Base-by-base conservation (phyloP, 805 yeast genomes). In the Candida silvicultrix region DNA sequence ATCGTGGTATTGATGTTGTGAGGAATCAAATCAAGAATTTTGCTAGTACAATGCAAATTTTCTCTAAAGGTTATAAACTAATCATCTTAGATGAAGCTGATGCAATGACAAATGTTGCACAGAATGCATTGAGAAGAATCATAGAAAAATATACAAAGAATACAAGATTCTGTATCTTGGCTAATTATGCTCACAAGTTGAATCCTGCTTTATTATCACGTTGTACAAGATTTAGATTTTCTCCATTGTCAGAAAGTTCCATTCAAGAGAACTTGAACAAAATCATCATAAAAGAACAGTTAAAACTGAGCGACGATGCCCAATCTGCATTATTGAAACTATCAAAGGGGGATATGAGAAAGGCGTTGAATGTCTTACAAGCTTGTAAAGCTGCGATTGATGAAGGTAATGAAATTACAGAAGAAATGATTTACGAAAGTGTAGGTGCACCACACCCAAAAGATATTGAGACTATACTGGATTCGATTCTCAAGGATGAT, bases 1-100 rank as follows among this genome's bases (percentile, higher is more conserved):
- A 94, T 64, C 79, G 99, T 68, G 99, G 99, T 53, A 94, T 94
- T 54, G 96, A 89, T 56, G 97, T 94, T 40, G 98, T 94, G n/a
- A 78, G 99, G 52, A 94, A 94, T 58, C 97, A 89, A 66, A 89
- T 94, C 70, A 94, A 94, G 73, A 89, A 85, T 56, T 94, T 94
- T 69, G 99, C 99, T 11, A 81, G 92, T 28, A 94, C 99, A 1
- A 81, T 89, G 74, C 99, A 94, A 64, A 92, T 94, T 45, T 94
- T 92, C 66, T 74, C 81, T 49, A 74, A 77, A 45, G 95, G 94
- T 14, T 89, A 89, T 74, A 92, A 92, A 60, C 70, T 92, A 56
- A 84, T 92, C 48, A 87, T 92, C n/a, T 69, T 92, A 49, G 98
- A 92, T 68, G 98, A 92, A 68, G 97, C 97, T 0, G 97, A 86